Conservation (phyloP, 2,329 filamentous ascomycete species). For the Alternaria gansuensis region DNA sequence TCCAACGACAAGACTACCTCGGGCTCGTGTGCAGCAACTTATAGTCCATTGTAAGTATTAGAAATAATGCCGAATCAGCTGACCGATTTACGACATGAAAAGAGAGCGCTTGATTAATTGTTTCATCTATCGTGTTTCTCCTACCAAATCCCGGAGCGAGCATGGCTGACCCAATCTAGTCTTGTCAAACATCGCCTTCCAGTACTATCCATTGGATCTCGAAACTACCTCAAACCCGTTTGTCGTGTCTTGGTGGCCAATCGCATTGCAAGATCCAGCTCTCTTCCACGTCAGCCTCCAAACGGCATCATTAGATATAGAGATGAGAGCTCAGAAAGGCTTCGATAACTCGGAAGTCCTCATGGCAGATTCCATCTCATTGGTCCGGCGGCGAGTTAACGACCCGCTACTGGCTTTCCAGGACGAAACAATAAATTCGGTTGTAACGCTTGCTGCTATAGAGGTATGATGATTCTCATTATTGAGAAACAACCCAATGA, state of each 20-base stretch:
- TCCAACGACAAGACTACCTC: conserved; percentile 62
- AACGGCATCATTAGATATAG: conserved; percentile 66
- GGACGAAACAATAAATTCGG: conserved; percentile 65
- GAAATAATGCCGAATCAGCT: neutral
- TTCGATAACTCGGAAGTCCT: conserved; percentile 64
- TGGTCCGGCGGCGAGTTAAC: conserved; percentile 62
- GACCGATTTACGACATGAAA: neutral
- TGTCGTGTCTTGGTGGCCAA: conserved; percentile 68
- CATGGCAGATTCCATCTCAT: conserved; percentile 65
- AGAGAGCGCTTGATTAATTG: neutral
- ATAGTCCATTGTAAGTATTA: conserved; percentile 63
- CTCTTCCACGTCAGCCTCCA: conserved; percentile 68
- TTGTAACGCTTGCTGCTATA: conserved; percentile 66
- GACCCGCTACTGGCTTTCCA: conserved; percentile 59
- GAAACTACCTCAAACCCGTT: conserved; percentile 65
- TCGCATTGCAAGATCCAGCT: conserved; percentile 64
- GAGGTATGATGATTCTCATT: conserved; percentile 55
- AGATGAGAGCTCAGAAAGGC: conserved; percentile 61
- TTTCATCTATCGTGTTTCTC: neutral
- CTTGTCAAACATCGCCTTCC: conserved; percentile 65
- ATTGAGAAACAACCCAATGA: neutral
- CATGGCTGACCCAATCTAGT: conserved; percentile 50
- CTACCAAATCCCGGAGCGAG: neutral
- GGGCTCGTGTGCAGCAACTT: conserved; percentile 63
- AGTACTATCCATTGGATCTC: conserved; percentile 67